phyloP scores from a whole-genome alignment of 208 protist species.

The Trypanosoma conorhini region DNA sequence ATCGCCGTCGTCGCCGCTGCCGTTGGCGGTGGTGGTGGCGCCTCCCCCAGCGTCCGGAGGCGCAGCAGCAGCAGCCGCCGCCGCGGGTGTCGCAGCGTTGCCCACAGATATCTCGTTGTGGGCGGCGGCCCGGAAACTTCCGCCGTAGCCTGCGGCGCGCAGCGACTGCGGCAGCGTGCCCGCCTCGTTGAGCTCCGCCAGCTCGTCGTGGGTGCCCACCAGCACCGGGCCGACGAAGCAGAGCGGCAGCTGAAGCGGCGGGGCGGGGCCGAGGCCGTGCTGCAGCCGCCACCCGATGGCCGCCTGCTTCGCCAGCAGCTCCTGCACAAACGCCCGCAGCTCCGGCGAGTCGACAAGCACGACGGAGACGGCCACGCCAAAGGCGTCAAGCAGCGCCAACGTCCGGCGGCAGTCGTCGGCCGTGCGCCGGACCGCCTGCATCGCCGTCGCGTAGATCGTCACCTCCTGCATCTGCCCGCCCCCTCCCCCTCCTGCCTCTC shows the following conservation, averaged over 20 bases:
- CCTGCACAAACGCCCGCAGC: conserved; percentile 18
- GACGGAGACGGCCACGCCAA: conserved; percentile 16
- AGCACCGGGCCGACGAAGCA: conserved; percentile 29
- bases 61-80: background rate
- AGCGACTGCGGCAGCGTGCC: conserved; percentile 16
- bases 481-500: background rate
- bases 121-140: conserved; percentile 4
- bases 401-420: conserved; percentile 29
- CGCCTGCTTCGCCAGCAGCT: conserved; percentile 1
- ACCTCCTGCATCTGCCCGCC: conserved; percentile 21
- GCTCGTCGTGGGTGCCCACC: conserved; percentile 22
- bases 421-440: conserved; percentile 23
- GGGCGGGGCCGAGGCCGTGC: background rate
- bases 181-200: conserved; percentile 17
- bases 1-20: background rate
- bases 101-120: conserved; percentile 8
- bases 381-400: conserved; percentile 28
- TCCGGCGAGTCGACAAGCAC: conserved; percentile 22
- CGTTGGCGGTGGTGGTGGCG: too few species aligned
- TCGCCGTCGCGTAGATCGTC: conserved; percentile 23
- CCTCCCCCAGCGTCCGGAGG: background rate
- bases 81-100: background rate
- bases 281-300: background rate
- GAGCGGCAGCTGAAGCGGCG: conserved; percentile 19
- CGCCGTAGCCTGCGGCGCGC: conserved; percentile 19